Evolutionary conservation across 164 flowering plant genomes (phyloP).

Genomic region (Litsea cubeba): DNA sequence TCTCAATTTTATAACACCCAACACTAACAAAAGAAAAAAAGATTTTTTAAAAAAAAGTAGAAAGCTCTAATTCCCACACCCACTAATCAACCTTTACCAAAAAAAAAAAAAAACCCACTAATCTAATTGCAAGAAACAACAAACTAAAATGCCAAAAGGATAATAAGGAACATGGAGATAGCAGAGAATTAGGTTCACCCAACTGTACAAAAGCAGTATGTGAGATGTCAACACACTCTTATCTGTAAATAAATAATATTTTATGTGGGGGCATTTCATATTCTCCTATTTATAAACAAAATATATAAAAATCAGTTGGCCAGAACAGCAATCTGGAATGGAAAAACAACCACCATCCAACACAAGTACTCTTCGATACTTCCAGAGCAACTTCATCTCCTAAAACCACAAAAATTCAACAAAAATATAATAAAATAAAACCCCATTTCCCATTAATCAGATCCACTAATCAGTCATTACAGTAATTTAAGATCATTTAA

Average conservation of each 20-base stretch:
- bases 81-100: background rate
- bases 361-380: background rate
- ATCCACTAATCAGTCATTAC: constrained; percentile 18
- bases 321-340: constrained; percentile 2
- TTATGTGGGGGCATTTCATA: background rate
- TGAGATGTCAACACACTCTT: constrained; percentile 4
- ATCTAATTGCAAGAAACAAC: background rate
- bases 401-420: background rate
- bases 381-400: constrained; percentile 8
- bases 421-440: background rate
- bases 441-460: constrained; percentile 9
- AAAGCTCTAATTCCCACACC: background rate
- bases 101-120: too few relatives aligned
- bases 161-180: background rate
- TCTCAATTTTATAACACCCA: too few relatives aligned
- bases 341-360: constrained; percentile 1
- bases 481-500: constrained; percentile 8
- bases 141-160: background rate
- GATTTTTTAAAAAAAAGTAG: too few relatives aligned
- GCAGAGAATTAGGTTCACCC: constrained; percentile 9
- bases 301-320: constrained; percentile 3
- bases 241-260: background rate
- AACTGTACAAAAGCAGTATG: constrained; percentile 3
- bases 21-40: too few relatives aligned
- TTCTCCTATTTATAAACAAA: background rate